Percentiles rank a stretch among this genome's conserved stretches.
Conservation (phyloP, 2,329 filamentous ascomycete species). For the Aspergillus phoenicis region DNA sequence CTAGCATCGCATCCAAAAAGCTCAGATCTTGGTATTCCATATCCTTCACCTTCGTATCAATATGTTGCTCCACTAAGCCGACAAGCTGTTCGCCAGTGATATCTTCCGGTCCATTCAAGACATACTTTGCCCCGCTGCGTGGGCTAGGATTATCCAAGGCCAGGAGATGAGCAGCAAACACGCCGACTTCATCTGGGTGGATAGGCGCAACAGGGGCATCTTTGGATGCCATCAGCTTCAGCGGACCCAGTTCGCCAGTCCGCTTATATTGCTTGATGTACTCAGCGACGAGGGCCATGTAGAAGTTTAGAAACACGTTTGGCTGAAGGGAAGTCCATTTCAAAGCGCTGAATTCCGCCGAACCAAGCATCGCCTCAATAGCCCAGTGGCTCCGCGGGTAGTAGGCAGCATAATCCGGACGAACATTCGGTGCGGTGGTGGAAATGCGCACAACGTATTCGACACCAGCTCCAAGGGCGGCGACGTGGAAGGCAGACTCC, state of each 20-base stretch:
- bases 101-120: constrained; percentile 46
- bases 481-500: constrained; percentile 42
- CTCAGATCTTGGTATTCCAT: constrained; percentile 37
- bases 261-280: constrained; percentile 38
- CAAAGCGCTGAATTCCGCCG: constrained; percentile 39
- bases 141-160: constrained; percentile 27
- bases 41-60: constrained; percentile 29
- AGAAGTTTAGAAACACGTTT: constrained; percentile 34
- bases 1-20: constrained; percentile 30
- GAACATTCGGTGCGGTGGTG: constrained; percentile 41
- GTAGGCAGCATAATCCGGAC: constrained; percentile 38
- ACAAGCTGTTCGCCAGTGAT: constrained; percentile 42
- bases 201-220: constrained; percentile 36
- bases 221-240: constrained; percentile 32
- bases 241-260: constrained; percentile 33
- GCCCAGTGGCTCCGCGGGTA: constrained; percentile 48
- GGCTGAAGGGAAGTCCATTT: constrained; percentile 47
- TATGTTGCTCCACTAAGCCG: constrained; percentile 38
- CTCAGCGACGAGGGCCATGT: constrained; percentile 27
- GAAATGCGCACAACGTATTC: constrained; percentile 49
- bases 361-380: constrained; percentile 41
- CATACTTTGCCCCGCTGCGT: constrained; percentile 41
- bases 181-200: constrained; percentile 39
- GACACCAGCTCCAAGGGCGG: constrained; percentile 40
- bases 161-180: constrained; percentile 41